Evolutionary conservation across 345 rosid genomes (phyloP), one percentile per base, ranked within the genome.

Genomic region (Populus pruinosa): DNA sequence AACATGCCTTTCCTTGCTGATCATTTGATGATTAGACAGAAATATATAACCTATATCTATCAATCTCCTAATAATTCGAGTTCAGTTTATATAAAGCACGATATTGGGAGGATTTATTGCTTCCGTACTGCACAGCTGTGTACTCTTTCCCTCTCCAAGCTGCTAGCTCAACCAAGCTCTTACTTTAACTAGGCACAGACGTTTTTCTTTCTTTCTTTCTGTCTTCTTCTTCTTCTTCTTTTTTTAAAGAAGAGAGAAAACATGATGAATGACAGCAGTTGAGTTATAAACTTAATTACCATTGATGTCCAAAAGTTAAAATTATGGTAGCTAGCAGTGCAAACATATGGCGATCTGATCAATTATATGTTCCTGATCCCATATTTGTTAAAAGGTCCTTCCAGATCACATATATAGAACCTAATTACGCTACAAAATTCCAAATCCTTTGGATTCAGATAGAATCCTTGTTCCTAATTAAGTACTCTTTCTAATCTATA

Each of bases 1-100:
- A 17, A 12, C 43, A 73, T 73, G 53, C 39, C 53, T 59, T 79
- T 59, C 70, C 67, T 18, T 16, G 39, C 25, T 61, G 74, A 79
- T 74, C 35, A 62, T 74, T 65, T 79, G 75, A 79, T 61, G 82
- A 74, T 74, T 69, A 69, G 82, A 74, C 82, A 69, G 78, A 50
- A 72, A 56, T 53, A 36, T 69, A 50, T 12, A 13, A 7, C 21
- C 13, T 44, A 23, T 41, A 41, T 10, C 44, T 17, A 74, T 74
- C 68, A 55, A 17, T 17, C 31, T 39, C 71, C 36, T 39, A 72
- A 53, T 72, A 72, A 38, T 43, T 43, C 35, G 55, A 16, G 65
- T 33, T 61, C n/a, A 59, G 35, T 44, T 50, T 35, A 64, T 64
- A 23, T 17, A 78, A 78, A 78, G 77, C 33, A 77, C 5, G 10